Evolutionary conservation across 176 grass and related monocot species (phyloP).

Genomic region (Sorghum bicolor): DNA sequence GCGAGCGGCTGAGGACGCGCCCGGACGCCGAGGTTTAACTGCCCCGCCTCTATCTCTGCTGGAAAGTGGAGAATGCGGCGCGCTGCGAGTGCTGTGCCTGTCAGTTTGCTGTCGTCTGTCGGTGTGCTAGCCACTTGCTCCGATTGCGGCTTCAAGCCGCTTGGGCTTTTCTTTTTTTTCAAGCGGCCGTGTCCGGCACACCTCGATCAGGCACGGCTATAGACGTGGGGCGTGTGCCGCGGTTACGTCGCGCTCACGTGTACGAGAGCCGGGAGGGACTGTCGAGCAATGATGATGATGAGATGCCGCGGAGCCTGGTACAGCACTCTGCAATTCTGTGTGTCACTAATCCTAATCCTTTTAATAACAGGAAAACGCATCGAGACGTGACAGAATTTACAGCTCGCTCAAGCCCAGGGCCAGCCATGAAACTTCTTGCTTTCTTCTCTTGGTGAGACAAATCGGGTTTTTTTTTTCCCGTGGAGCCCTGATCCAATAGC

Average conservation of each 20-base stretch:
- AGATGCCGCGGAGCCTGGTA: not conserved
- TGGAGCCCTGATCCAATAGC: too few species aligned
- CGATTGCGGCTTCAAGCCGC: not conserved
- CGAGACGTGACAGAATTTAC: not conserved
- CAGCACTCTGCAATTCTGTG: not conserved
- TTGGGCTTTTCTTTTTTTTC: not conserved
- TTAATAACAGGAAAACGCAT: not conserved
- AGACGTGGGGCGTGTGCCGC: not conserved
- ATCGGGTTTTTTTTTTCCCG: too few species aligned
- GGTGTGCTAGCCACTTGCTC: slow-evolving; percentile 15
- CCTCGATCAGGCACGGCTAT: not conserved
- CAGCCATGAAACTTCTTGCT: too few species aligned
- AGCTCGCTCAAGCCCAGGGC: too few species aligned
- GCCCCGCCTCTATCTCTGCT: too few species aligned
- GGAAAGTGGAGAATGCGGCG: not conserved
- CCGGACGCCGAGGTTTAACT: not conserved
- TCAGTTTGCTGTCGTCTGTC: not conserved
- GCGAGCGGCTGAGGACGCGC: not conserved
- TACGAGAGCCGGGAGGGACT: not conserved
- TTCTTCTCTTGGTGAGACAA: too few species aligned
- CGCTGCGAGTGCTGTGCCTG: not conserved
- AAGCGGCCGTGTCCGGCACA: not conserved
- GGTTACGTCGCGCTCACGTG: not conserved
- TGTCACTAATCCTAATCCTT: not conserved
- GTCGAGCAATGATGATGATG: not conserved